phyloP scores from a whole-genome alignment of 495 filamentous ascomycete species.

The Penicillium ochrochloron region DNA sequence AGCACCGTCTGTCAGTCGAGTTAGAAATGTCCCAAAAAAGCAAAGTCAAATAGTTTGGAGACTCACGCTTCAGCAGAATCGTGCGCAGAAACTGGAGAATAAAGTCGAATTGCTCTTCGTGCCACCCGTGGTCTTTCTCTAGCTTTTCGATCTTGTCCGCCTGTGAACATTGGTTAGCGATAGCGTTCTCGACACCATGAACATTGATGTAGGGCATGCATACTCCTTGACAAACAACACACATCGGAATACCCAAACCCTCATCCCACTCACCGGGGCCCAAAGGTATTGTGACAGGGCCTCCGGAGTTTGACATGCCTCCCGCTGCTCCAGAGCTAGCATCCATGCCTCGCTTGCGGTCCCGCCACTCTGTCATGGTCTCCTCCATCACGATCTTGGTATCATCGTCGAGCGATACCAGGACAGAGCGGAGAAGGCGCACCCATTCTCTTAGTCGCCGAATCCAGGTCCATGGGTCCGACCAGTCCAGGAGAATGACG shows the following conservation, averaged over 20 bases:
- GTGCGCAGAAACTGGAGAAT: constrained; percentile 88
- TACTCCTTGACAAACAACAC: constrained; percentile 93
- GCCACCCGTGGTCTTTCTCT: constrained; percentile 87
- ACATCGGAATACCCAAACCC: constrained; percentile 83
- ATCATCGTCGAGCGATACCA: constrained; percentile 74
- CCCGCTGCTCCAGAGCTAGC: constrained; percentile 38
- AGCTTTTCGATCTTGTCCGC: constrained; percentile 87
- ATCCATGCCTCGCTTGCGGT: constrained; percentile 53
- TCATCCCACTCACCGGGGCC: constrained; percentile 96
- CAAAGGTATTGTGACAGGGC: constrained; percentile 69
- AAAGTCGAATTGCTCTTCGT: constrained; percentile 91
- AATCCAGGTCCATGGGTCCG: constrained; percentile 89
- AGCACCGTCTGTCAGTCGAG: constrained; percentile 68
- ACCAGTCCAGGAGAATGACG: constrained; percentile 91
- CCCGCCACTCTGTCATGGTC: constrained; percentile 67
- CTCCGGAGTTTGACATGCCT: constrained; percentile 56
- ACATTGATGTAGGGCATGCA: constrained; percentile 30
- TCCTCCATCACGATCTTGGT: constrained; percentile 84
- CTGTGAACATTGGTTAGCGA: constrained; percentile 52
- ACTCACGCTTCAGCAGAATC: constrained; percentile 80
- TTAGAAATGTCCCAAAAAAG: constrained; percentile 27
- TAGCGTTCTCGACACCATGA: neutral
- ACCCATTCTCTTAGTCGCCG: constrained; percentile 88
- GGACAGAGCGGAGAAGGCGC: constrained; percentile 72
- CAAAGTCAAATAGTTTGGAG: neutral